A percentile compares a stretch with the other conserved stretches of the same genome.
Conservation (phyloP, 78 protist species). For the Chrysochromulina parva region DNA sequence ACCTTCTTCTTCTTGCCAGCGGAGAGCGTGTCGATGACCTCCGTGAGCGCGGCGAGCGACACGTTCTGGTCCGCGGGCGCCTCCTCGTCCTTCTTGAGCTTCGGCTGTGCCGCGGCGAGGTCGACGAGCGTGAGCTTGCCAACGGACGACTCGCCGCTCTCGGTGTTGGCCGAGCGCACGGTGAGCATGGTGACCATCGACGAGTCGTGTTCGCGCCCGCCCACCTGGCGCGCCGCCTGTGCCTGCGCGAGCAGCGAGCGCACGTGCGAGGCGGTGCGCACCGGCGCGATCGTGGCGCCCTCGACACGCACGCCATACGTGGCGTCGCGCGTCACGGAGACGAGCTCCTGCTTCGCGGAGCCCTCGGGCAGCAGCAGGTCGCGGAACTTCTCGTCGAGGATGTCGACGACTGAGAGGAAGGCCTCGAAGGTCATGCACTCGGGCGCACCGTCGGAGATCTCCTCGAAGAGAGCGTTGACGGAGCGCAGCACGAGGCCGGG, state of each 20-base stretch:
- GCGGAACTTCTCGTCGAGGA: slow-evolving; percentile 4
- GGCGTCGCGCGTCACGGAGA: neutral
- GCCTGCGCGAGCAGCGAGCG: neutral
- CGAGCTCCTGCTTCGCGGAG: too few species aligned
- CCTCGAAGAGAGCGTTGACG: neutral
- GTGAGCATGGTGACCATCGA: slow-evolving; percentile 48
- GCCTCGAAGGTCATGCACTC: neutral
- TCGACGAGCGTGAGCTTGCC: slow-evolving; percentile 76
- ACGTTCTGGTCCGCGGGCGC: slow-evolving; percentile 35
- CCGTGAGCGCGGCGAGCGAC: slow-evolving; percentile 53
- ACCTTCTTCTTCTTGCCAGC: neutral
- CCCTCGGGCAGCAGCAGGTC: slow-evolving; percentile 3
- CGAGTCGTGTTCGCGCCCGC: neutral
- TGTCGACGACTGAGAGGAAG: slow-evolving; percentile 32
- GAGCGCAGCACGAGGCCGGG: slow-evolving; percentile 28
- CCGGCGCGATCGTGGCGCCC: neutral
- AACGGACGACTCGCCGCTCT: neutral
- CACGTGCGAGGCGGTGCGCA: neutral
- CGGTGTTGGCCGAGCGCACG: neutral
- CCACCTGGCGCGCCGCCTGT: neutral
- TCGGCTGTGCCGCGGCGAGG: slow-evolving; percentile 83
- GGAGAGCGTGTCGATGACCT: slow-evolving; percentile 48
- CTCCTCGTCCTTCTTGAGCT: slow-evolving; percentile 22
- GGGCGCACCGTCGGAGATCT: neutral
- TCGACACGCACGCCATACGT: neutral